A percentile compares a stretch with the other conserved stretches of the same genome.
Conservation (phyloP, 140 eudicot genomes). For the Artemisia princeps region DNA sequence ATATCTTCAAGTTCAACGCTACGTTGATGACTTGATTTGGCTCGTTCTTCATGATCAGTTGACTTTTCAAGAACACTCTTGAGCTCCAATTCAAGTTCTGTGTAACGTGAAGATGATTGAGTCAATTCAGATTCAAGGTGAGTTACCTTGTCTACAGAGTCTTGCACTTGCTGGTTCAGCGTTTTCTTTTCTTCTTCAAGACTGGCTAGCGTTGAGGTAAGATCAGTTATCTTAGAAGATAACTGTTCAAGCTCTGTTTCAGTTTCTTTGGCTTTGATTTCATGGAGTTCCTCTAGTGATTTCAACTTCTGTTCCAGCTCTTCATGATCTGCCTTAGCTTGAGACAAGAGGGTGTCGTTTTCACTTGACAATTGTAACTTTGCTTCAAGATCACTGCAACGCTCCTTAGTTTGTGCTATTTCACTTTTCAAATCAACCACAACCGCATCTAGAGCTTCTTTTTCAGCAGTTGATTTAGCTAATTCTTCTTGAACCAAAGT, state of each 20-base stretch:
- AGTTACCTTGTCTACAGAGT: constrained; percentile 33
- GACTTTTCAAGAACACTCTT: constrained; percentile 45
- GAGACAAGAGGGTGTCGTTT: constrained; percentile 42
- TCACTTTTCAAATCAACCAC: constrained; percentile 39
- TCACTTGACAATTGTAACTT: constrained; percentile 39
- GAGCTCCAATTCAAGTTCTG: constrained; percentile 61
- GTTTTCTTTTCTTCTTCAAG: constrained; percentile 61
- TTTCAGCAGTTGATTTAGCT: constrained; percentile 35
- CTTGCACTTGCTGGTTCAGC: constrained; percentile 38
- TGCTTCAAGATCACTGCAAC: constrained; percentile 34
- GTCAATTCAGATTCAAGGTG: constrained; percentile 45
- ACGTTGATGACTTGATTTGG: constrained; percentile 52
- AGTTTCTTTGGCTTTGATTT: constrained; percentile 44
- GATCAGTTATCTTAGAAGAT: constrained; percentile 43
- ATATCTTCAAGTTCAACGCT: constrained; percentile 67
- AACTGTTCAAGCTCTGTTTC: constrained; percentile 40
- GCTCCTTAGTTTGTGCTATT: constrained; percentile 40
- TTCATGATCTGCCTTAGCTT: constrained; percentile 47
- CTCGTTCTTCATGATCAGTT: constrained; percentile 63
- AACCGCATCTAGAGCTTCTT: constrained; percentile 43
- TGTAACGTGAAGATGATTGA: constrained; percentile 36
- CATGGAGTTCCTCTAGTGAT: constrained; percentile 38
- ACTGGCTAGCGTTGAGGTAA: constrained; percentile 28
- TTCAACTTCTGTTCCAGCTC: constrained; percentile 54
- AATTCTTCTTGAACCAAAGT: constrained; percentile 42